Evolutionary conservation across 208 protist genomes (phyloP).

Genomic region (Crithidia mellificae): DNA sequence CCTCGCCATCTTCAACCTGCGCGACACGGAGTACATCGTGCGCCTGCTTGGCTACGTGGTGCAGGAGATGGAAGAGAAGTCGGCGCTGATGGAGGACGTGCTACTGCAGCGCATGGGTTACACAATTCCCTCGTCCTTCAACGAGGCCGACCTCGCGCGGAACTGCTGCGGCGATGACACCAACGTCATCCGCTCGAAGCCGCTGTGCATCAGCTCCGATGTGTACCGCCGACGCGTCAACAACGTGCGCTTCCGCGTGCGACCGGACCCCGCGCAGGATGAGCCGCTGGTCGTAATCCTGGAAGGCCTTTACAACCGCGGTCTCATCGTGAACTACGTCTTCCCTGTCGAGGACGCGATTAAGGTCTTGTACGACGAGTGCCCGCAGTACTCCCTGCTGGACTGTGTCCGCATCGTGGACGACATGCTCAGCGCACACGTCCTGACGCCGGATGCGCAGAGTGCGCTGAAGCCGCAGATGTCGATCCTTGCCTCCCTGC

Average conservation of each 20-base stretch:
- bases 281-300: slow-evolving; percentile 65
- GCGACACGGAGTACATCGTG: slow-evolving; percentile 72
- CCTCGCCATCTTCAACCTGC: slow-evolving; percentile 72
- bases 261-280: slow-evolving; percentile 21
- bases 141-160: slow-evolving; percentile 59
- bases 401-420: slow-evolving; percentile 58
- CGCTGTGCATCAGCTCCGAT: slow-evolving; percentile 53
- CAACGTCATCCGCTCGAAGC: slow-evolving; percentile 51
- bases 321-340: slow-evolving; percentile 73
- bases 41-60: slow-evolving; percentile 65
- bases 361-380: slow-evolving; percentile 80
- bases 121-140: slow-evolving; percentile 48
- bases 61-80: slow-evolving; percentile 67
- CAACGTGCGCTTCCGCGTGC: slow-evolving; percentile 63
- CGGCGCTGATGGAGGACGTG: slow-evolving; percentile 69
- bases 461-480: slow-evolving; percentile 44
- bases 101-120: slow-evolving; percentile 83
- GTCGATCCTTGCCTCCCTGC: slow-evolving; percentile 23
- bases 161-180: slow-evolving; percentile 76
- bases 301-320: slow-evolving; percentile 86
- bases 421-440: slow-evolving; percentile 35
- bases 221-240: slow-evolving; percentile 72
- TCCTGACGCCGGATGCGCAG: slow-evolving; percentile 36
- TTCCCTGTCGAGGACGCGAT: slow-evolving; percentile 76
- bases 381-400: slow-evolving; percentile 50